Conservation (phyloP, 2,329 filamentous ascomycete species). For the Exophiala bonariae region DNA sequence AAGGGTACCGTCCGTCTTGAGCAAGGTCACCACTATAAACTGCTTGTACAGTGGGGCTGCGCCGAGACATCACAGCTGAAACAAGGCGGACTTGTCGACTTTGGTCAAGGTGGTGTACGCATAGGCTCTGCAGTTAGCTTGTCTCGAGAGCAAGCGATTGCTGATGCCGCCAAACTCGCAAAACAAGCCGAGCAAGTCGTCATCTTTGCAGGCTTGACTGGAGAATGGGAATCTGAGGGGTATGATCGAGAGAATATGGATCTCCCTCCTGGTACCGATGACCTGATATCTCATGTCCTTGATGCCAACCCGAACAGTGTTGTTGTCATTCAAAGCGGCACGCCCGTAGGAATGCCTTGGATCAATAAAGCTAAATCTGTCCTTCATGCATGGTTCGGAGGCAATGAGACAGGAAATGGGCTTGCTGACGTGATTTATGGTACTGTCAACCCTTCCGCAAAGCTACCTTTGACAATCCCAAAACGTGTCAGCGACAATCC, state of each 20-base stretch:
- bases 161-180: slow-evolving; percentile 66
- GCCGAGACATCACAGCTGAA: slow-evolving; percentile 58
- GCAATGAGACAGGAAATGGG: slow-evolving; percentile 77
- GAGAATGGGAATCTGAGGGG: slow-evolving; percentile 78
- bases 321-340: slow-evolving; percentile 75
- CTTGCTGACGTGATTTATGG: slow-evolving; percentile 77
- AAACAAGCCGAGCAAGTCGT: slow-evolving; percentile 72
- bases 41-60: slow-evolving; percentile 60
- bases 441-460: slow-evolving; percentile 69
- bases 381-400: slow-evolving; percentile 78
- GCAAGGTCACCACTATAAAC: slow-evolving; percentile 58
- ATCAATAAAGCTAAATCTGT: slow-evolving; percentile 51
- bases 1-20: slow-evolving; percentile 57
- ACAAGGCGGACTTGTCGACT: slow-evolving; percentile 46
- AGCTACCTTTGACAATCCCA: slow-evolving; percentile 73
- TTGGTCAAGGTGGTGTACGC: slow-evolving; percentile 60
- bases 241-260: slow-evolving; percentile 59
- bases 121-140: slow-evolving; percentile 61
- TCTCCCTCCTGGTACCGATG: slow-evolving; percentile 51
- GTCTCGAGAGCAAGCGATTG: slow-evolving; percentile 59
- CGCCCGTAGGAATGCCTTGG: slow-evolving; percentile 58
- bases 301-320: slow-evolving; percentile 66
- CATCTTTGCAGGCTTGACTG: slow-evolving; percentile 73
- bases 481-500: slow-evolving; percentile 67
- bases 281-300: slow-evolving; percentile 62